Base-by-base conservation (phyloP, 495 filamentous ascomycete species). In the Penicillium pancosmium region DNA sequence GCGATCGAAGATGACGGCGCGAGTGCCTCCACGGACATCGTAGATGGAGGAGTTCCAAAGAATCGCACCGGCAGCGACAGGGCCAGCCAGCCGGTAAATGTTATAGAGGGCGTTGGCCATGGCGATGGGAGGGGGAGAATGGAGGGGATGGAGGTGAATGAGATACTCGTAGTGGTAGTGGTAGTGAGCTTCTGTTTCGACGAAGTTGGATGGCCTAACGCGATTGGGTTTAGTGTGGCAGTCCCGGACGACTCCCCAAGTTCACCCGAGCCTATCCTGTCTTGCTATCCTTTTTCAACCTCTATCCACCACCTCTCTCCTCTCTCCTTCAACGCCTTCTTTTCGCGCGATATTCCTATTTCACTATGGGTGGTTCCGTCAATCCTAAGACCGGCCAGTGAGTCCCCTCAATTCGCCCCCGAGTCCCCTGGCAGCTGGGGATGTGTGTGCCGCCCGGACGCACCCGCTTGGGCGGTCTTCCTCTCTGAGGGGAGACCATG, bases 1-100 rank as follows among this genome's bases (percentile, higher is more conserved):
- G 27, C 94, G 80, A 79, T 99, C 95, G 86, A 99, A 99, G 80
- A 99, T 99, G 71, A 99, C 94, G 16, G 93, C 94, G 54, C 94
- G 85, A 43, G 88, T 87, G 59, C 94, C 94, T 66, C 93, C 94
- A 73, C 90, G 91, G 74, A 98, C 94, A 73, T 99, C 94, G 86
- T 98, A 99, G 61, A 99, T 83, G 59, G 91, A 90, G 61, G 88
- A 81, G 67, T 91, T 84, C 59, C 83, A 70, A 47, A 93, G 60
- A 46, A 81, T 73, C 53, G 80, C 73, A 65, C 79, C 90, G 57
- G 90, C 65, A 50, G 87, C 82, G 44, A 82, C 77, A 13, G 94
- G 94, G 38, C 96, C 69, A 44, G 87, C 92, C 54, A 80, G 82
- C 62, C 83, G 83, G 77, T 88, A 92, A 64, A 93, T 60, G 44